Percentiles rank a stretch among this genome's conserved stretches.
Evolutionary conservation across 148 eudicot species (phyloP).

Genomic region (Dysphania ambrosioides): DNA sequence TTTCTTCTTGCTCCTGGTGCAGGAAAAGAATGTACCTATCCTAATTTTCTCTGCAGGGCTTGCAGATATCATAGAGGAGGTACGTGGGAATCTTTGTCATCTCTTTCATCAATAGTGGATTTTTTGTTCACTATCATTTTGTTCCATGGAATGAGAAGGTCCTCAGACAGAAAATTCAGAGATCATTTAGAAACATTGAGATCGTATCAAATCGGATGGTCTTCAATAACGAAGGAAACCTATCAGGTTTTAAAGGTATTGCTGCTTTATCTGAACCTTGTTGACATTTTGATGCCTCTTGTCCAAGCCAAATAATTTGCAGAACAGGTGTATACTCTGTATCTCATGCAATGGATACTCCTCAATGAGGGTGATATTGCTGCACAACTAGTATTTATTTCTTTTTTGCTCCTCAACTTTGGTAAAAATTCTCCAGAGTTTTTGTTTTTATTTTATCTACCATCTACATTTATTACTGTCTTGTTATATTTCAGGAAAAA

Average conservation of each 20-base stretch:
- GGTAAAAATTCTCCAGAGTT: not conserved
- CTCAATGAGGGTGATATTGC: not conserved
- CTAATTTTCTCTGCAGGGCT: conserved; percentile 95
- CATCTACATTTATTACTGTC: not conserved
- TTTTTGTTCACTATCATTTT: conserved; percentile 2
- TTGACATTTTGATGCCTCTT: conserved; percentile 10
- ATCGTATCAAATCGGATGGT: conserved; percentile 90
- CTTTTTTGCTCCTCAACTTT: not conserved
- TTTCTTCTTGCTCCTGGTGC: conserved; percentile 28
- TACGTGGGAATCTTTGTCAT: conserved; percentile 21
- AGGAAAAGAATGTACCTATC: conserved; percentile 77
- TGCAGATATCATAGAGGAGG: conserved; percentile 97
- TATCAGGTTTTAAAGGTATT: conserved; percentile 75
- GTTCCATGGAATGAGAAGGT: conserved; percentile 46
- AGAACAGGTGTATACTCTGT: not conserved
- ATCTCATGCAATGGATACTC: not conserved
- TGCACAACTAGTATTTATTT: not conserved
- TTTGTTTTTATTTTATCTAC: not conserved
- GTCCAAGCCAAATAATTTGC: not conserved
- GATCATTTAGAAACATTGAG: conserved; percentile 69
- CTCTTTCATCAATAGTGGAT: not conserved
- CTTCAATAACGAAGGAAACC: conserved; percentile 59
- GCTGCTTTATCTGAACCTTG: conserved; percentile 1
- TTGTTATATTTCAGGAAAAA: conserved; percentile 56
- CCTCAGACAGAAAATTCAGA: conserved; percentile 71